Evolutionary conservation across 305 asterid genomes (phyloP).

Genomic region (Fraxinus sp.): DNA sequence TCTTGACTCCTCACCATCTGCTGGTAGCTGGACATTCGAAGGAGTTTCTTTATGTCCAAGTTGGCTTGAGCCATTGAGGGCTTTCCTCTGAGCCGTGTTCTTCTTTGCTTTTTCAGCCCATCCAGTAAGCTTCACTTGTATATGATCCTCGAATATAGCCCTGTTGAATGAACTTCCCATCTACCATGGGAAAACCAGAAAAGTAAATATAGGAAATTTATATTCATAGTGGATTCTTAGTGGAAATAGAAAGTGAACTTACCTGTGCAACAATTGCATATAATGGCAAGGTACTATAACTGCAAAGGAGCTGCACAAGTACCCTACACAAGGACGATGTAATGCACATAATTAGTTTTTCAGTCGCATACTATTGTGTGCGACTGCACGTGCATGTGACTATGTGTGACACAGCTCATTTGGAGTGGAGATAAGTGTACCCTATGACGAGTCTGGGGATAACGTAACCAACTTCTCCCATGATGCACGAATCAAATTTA

Average conservation of each 20-base stretch:
- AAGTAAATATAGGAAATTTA: not conserved
- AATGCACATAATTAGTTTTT: not conserved
- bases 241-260: not conserved
- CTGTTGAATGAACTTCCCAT: slow-evolving; percentile 66
- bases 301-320: slow-evolving; percentile 57
- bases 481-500: slow-evolving; percentile 66
- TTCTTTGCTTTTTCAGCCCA: slow-evolving; percentile 60
- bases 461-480: slow-evolving; percentile 52
- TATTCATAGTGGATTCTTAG: not conserved
- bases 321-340: slow-evolving; percentile 32
- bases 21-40: slow-evolving; percentile 15
- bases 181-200: slow-evolving; percentile 23
- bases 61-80: slow-evolving; percentile 10
- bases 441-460: slow-evolving; percentile 66
- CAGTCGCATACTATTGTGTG: not conserved
- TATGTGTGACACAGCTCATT: not conserved
- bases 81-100: slow-evolving; percentile 25
- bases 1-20: not conserved
- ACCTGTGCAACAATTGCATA: slow-evolving; percentile 70
- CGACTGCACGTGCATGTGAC: not conserved
- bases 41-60: slow-evolving; percentile 16
- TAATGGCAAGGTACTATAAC: slow-evolving; percentile 66
- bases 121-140: slow-evolving; percentile 44
- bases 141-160: slow-evolving; percentile 50
- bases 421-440: slow-evolving; percentile 27